These are phyloP conservation scores for Diversispora eburnea DNA, from an alignment of 192 early-diverging fungal genomes.

Conservation along the genomic window DNA sequence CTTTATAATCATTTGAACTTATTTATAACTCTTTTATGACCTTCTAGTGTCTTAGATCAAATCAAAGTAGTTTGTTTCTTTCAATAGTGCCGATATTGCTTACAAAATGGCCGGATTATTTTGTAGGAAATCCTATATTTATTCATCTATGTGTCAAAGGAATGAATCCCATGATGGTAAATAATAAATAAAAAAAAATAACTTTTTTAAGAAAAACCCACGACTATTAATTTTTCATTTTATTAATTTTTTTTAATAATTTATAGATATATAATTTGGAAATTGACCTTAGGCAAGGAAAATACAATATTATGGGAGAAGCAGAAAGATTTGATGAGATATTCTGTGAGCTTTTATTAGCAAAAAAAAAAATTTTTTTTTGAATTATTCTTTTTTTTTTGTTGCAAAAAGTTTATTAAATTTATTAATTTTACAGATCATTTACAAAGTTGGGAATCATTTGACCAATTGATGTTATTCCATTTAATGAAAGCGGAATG, in stretches of 20 bases:
- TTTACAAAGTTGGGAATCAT: background rate
- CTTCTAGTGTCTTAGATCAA: background rate
- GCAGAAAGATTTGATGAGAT: background rate
- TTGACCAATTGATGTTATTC: conserved; percentile 10
- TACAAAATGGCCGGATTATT: background rate
- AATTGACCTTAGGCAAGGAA: background rate
- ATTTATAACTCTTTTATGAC: background rate
- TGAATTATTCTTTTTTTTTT: background rate
- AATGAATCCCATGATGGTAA: conserved; percentile 1
- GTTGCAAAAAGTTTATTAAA: conserved; percentile 1
- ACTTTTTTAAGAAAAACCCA: background rate
- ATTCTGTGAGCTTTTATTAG: background rate
- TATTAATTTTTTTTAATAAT: background rate
- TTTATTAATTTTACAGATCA: background rate
- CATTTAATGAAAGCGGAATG: conserved; percentile 4
- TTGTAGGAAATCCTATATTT: background rate
- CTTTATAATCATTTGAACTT: background rate
- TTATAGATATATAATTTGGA: conserved; percentile 20
- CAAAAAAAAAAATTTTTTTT: too few species aligned
- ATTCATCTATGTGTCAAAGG: background rate
- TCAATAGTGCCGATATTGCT: background rate
- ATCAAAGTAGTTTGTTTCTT: background rate
- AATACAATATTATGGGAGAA: background rate
- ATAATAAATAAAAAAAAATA: background rate
- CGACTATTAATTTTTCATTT: background rate